These are phyloP conservation scores for Pythium insidiosum DNA, from an alignment of 352 stramenopile genomes.

Conservation along the genomic window DNA sequence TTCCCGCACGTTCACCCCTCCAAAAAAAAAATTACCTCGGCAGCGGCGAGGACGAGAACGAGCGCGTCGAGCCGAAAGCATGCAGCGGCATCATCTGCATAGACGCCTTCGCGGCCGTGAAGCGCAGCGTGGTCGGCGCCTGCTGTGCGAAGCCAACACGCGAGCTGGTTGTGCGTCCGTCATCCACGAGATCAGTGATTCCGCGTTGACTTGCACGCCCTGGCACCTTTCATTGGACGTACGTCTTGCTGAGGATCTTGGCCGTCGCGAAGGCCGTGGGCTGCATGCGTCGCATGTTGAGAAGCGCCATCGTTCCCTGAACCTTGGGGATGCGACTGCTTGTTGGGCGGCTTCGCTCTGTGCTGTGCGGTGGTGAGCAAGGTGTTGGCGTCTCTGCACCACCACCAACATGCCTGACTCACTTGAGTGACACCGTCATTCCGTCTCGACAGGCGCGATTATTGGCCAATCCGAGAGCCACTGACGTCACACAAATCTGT, in stretches of 20 bases:
- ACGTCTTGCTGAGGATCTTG: slow-evolving; percentile 11
- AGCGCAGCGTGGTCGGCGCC: slow-evolving; percentile 19
- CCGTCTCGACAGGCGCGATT: background rate
- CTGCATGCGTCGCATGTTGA: slow-evolving; percentile 58
- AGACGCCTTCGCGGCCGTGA: slow-evolving; percentile 30
- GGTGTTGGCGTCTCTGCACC: slow-evolving; percentile 1
- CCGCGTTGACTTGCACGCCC: background rate
- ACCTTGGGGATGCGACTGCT: too few species aligned
- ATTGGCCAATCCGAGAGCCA: slow-evolving; percentile 5
- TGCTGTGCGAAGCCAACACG: slow-evolving; percentile 14
- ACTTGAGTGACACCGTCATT: slow-evolving; percentile 16
- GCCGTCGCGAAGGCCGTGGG: slow-evolving; percentile 23
- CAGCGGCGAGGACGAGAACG: slow-evolving; percentile 51
- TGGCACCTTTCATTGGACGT: background rate
- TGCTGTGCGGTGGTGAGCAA: slow-evolving; percentile 1
- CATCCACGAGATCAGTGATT: background rate
- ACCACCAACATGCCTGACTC: slow-evolving; percentile 15
- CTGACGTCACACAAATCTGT: too few species aligned
- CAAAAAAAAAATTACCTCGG: slow-evolving; percentile 22
- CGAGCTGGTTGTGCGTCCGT: slow-evolving; percentile 8
- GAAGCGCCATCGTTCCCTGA: slow-evolving; percentile 40
- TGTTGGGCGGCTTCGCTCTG: slow-evolving; percentile 2
- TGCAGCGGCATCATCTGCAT: slow-evolving; percentile 41
- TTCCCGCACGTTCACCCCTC: background rate
- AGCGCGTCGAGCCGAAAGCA: slow-evolving; percentile 27